Evolutionary conservation across 768 basidiomycete species (phyloP).

Genomic region (Wakefieldia striispora): DNA sequence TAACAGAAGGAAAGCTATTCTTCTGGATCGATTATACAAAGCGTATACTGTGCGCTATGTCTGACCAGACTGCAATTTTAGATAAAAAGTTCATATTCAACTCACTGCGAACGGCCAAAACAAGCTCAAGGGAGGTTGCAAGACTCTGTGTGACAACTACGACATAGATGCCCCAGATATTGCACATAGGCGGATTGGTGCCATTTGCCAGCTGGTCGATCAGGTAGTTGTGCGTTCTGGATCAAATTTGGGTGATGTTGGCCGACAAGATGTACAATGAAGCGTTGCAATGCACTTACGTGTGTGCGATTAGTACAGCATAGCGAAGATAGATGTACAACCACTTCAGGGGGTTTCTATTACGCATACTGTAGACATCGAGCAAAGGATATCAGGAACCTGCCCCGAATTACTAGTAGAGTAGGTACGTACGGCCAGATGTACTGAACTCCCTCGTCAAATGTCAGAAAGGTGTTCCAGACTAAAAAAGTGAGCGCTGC

Average conservation of each 20-base stretch:
- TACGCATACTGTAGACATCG: conserved; percentile 22
- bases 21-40: conserved; percentile 18
- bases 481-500: conserved; percentile 12
- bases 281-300: conserved; percentile 12
- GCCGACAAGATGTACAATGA: background rate
- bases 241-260: background rate
- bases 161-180: conserved; percentile 12
- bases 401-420: background rate
- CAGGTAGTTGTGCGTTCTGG: conserved; percentile 16
- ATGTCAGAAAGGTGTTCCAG: conserved; percentile 11
- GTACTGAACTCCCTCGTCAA: conserved; percentile 18
- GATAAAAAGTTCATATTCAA: background rate
- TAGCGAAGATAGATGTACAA: conserved; percentile 30
- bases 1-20: conserved; percentile 5
- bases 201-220: conserved; percentile 8
- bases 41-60: conserved; percentile 14
- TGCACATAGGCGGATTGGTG: conserved; percentile 8
- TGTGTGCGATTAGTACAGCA: conserved; percentile 13
- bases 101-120: conserved; percentile 19
- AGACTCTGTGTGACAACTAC: conserved; percentile 1
- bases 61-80: background rate
- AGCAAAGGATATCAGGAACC: background rate
- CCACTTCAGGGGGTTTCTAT: conserved; percentile 28
- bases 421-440: conserved; percentile 23
- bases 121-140: conserved; percentile 12